phyloP scores from a whole-genome alignment of 495 filamentous ascomycete genomes.

The Penicillium macrosclerotiorum region DNA sequence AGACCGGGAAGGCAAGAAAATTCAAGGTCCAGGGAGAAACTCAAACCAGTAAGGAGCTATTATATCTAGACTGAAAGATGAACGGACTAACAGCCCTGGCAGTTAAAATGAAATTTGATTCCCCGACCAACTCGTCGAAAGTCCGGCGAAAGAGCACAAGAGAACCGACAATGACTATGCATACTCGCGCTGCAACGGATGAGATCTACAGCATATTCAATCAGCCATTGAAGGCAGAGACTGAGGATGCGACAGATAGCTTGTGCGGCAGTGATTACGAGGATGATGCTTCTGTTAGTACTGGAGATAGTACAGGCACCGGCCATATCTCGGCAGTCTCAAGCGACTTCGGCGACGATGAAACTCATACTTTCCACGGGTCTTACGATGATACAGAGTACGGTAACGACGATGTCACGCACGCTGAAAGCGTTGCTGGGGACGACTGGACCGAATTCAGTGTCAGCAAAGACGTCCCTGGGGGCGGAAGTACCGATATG shows the following conservation, averaged over 20 bases:
- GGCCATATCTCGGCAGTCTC: slow-evolving; percentile 60
- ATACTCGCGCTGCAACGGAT: slow-evolving; percentile 91
- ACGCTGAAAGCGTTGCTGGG: slow-evolving; percentile 55
- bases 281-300: slow-evolving; percentile 76
- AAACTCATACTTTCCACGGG: slow-evolving; percentile 47
- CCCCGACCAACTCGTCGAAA: slow-evolving; percentile 75
- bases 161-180: slow-evolving; percentile 95
- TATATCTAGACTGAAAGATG: background rate
- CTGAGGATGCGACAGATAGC: slow-evolving; percentile 41
- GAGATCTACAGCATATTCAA: slow-evolving; percentile 98
- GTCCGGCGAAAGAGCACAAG: slow-evolving; percentile 68
- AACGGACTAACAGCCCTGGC: slow-evolving; percentile 19
- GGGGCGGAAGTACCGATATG: slow-evolving; percentile 27
- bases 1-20: slow-evolving; percentile 50
- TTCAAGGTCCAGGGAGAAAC: slow-evolving; percentile 77
- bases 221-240: slow-evolving; percentile 68
- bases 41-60: slow-evolving; percentile 65
- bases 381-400: slow-evolving; percentile 45
- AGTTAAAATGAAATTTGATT: slow-evolving; percentile 93
- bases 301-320: slow-evolving; percentile 77
- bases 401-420: slow-evolving; percentile 42
- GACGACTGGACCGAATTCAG: slow-evolving; percentile 88
- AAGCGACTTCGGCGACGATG: slow-evolving; percentile 65
- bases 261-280: slow-evolving; percentile 57
- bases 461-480: slow-evolving; percentile 65